Percentiles rank a stretch among this genome's conserved stretches.
phyloP scores from a whole-genome alignment of 1,139 yeast genomes.

The Saccharomyces uvarum region DNA sequence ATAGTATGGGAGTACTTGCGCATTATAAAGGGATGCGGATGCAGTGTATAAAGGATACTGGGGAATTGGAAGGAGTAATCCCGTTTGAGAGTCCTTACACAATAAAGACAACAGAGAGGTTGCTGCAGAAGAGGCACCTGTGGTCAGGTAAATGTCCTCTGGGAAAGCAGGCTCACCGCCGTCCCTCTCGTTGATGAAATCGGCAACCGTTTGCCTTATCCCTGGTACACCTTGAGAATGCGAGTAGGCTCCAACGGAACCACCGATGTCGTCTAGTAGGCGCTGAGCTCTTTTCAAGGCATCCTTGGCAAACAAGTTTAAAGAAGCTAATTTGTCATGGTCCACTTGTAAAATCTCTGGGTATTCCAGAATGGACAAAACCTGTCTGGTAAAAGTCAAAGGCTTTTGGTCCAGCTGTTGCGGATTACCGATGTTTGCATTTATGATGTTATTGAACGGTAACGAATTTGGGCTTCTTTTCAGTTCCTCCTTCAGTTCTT shows the following conservation, averaged over 20 bases:
- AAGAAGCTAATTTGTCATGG: constrained; percentile 14
- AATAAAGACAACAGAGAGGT: constrained; percentile 63
- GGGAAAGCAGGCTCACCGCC: constrained; percentile 56
- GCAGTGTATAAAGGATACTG: constrained; percentile 97
- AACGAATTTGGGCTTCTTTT: constrained; percentile 47
- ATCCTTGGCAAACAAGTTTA: constrained; percentile 52
- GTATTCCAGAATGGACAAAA: constrained; percentile 73
- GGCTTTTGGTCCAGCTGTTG: constrained; percentile 93
- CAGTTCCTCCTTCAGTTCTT: constrained; percentile 60
- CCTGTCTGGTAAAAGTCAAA: constrained; percentile 86
- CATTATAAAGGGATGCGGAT: constrained; percentile 69
- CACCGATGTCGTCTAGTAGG: constrained; percentile 50
- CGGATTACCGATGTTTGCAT: constrained; percentile 93
- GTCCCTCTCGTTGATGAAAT: constrained; percentile 67
- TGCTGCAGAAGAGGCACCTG: constrained; percentile 95
- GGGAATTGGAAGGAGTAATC: constrained; percentile 91
- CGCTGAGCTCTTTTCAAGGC: constrained; percentile 64
- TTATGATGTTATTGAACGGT: constrained; percentile 70
- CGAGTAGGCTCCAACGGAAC: constrained; percentile 90
- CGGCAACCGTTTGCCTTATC: constrained; percentile 70
- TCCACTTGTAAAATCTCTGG: constrained; percentile 48
- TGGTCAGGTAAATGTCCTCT: constrained; percentile 69
- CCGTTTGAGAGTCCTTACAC: constrained; percentile 57
- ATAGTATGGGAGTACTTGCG: constrained; percentile 80
- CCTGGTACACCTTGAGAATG: constrained; percentile 77